Base-by-base conservation (phyloP, 1,284 basidiomycete genomes). In the Tylopilus sp. region DNA sequence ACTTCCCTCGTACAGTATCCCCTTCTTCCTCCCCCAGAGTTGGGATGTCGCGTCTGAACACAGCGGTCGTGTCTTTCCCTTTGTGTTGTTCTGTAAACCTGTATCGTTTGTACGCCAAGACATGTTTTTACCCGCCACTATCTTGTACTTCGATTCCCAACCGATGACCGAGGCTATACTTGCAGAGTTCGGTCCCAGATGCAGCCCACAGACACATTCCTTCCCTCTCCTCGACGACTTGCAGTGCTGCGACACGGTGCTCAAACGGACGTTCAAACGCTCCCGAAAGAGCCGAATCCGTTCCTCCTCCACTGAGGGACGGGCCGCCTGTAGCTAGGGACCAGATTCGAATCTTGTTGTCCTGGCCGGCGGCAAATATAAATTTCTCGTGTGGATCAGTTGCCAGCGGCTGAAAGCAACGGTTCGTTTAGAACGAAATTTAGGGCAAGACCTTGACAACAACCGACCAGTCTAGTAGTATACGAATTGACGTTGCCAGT, bases 341-440 rank as follows among this genome's bases (percentile, higher is more conserved):
- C 86, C 86, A 89, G 1, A 74, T 76, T 24, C 83, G 74, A 64
- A 88, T 71, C 56, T 76, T 67, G 57, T 74, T 60, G 72, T 85
- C 80, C 63, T 82, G 76, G 4, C 88, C 88, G 1, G 82, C 83
- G 4, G 82, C 82, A 58, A 91, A 91, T 14, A 93, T 60, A 55
- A 85, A 82, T 42, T 82, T 74, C 50, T 86, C 77, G 2, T 68
- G 66, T 0, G 79, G 75, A 54, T 87, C 84, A 11, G 79, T 62
- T 1, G 75, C 68, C 15, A 86, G 69, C 9, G 85, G 84, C 85
- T 88, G 54, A 14, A 54, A 46, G 45, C 18, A 37, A 37, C 31
- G 30, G 12, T 41, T 44, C 24, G 18, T 41, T 44, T 40, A 46
- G 38, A 46, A 31, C 29, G 31, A 41, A 37, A 34, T 35, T 35